Base-by-base conservation (phyloP, 2,329 filamentous ascomycete genomes). In the Colletotrichum sp. region DNA sequence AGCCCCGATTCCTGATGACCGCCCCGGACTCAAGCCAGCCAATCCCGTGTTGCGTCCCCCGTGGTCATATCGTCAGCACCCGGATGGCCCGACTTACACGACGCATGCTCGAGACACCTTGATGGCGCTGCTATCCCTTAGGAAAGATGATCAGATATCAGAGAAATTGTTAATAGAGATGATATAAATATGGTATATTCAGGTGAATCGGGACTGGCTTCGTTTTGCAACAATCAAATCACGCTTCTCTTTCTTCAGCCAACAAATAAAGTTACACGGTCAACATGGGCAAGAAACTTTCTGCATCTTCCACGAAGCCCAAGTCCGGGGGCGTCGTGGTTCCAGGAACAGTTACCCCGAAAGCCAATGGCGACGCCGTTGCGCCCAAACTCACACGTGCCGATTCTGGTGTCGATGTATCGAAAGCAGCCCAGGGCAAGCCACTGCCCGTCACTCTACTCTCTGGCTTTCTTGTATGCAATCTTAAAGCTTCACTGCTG, bases 361-460 rank as follows among this genome's bases (percentile, higher is more conserved):
- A 57, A 18, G 2, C 18, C 4, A 62, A 34, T 6, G 30, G n/a
- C 44, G 63, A 52, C 12, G 44, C 44, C n/a, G 10, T 49, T 49
- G 44, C 44, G 8, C 67, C 77, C 8, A 68, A 76, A 21, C 70
- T 76, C 16, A 30, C 52, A n/a, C 70, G 74, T 9, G 60, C 8
- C n/a, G 74, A 76, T 15, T 76, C 74, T 1, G 74, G 74, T 12
- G 74, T 77, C 16, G 67, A 75, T 12, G 36, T 71, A 2, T 62
- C 75, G 15, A 75, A 64, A 18, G 4, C 59, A 6, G 24, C 12
- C 2, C 57, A 65, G 6, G n/a, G 21, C 16, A 80, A 79, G 64
- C 76, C 86, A 5, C 83, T 93, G 7, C 91, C 91, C 6, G 91
- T 93, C 4, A 93, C 90, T 1, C 85, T 93, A 1, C 85, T 93